Evolutionary conservation across 371 early-diverging fungal genomes (phyloP).

Genomic region (Encephalitozoon romaleae): DNA sequence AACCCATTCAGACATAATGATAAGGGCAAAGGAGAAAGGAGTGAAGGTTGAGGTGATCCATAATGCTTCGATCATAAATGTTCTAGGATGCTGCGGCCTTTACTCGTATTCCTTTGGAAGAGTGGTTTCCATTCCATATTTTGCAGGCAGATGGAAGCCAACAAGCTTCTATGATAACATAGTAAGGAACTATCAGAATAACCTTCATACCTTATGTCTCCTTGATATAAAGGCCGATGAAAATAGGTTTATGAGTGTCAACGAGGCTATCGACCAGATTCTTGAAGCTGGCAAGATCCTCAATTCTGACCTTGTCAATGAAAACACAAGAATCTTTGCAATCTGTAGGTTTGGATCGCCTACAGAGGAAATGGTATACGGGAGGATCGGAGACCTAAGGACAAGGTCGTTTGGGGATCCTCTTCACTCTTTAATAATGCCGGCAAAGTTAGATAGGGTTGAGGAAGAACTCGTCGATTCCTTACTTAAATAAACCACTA

Average conservation of each 20-base stretch:
- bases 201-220: slow-evolving; percentile 88
- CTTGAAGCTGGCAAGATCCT: slow-evolving; percentile 73
- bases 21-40: slow-evolving; percentile 75
- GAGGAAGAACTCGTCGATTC: slow-evolving; percentile 69
- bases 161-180: slow-evolving; percentile 88
- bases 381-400: slow-evolving; percentile 72
- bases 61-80: slow-evolving; percentile 97
- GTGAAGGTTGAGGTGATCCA: slow-evolving; percentile 80
- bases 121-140: slow-evolving; percentile 94
- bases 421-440: slow-evolving; percentile 86
- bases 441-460: slow-evolving; percentile 74
- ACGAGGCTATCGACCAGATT: slow-evolving; percentile 79
- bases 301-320: slow-evolving; percentile 57
- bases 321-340: slow-evolving; percentile 75
- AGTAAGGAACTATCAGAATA: slow-evolving; percentile 69
- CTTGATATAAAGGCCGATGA: slow-evolving; percentile 92
- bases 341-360: slow-evolving; percentile 79
- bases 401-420: slow-evolving; percentile 74
- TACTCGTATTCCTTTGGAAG: slow-evolving; percentile 95
- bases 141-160: slow-evolving; percentile 84
- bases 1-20: slow-evolving; percentile 89
- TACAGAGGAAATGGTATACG: slow-evolving; percentile 72
- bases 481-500: slow-evolving; percentile 21
- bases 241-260: slow-evolving; percentile 90
- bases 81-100: slow-evolving; percentile 87